Conservation (phyloP, 768 basidiomycete species). For the Tricholoma terreum region DNA sequence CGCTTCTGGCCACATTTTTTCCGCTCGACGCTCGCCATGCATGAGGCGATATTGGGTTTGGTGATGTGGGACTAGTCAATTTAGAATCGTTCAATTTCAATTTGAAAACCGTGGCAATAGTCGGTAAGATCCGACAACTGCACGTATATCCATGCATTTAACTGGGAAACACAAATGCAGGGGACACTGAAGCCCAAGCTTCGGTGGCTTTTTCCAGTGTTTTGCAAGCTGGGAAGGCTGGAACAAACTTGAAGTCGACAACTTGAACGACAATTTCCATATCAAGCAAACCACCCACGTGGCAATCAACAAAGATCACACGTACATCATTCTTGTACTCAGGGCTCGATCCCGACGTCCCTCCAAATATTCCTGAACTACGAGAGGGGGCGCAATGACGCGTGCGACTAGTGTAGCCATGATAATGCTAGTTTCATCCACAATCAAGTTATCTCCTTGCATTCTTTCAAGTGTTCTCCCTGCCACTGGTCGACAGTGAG, state of each 20-base stretch:
- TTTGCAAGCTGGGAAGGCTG: too few relatives aligned
- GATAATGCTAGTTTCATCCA: conserved; percentile 37
- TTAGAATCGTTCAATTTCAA: too few relatives aligned
- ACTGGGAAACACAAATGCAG: too few relatives aligned
- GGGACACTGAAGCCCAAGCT: too few relatives aligned
- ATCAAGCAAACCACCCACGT: background rate
- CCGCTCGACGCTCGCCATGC: background rate
- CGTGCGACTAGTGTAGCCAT: conserved; percentile 54
- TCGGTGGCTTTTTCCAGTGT: background rate
- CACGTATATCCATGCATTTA: too few relatives aligned
- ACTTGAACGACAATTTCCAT: background rate
- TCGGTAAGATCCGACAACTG: too few relatives aligned
- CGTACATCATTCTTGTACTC: background rate
- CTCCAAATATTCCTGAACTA: background rate
- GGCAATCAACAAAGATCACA: background rate
- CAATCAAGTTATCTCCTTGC: conserved; percentile 55
- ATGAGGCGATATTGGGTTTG: background rate
- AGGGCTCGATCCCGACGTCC: background rate
- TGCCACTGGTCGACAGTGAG: conserved; percentile 48
- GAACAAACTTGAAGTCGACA: too few relatives aligned
- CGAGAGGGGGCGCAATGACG: conserved; percentile 41
- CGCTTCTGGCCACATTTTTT: background rate
- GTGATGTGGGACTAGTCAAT: background rate
- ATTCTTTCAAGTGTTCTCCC: conserved; percentile 51
- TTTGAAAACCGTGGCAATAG: too few relatives aligned